phyloP scores from a whole-genome alignment of 2,329 filamentous ascomycete species.

The Colletotrichum sp. region DNA sequence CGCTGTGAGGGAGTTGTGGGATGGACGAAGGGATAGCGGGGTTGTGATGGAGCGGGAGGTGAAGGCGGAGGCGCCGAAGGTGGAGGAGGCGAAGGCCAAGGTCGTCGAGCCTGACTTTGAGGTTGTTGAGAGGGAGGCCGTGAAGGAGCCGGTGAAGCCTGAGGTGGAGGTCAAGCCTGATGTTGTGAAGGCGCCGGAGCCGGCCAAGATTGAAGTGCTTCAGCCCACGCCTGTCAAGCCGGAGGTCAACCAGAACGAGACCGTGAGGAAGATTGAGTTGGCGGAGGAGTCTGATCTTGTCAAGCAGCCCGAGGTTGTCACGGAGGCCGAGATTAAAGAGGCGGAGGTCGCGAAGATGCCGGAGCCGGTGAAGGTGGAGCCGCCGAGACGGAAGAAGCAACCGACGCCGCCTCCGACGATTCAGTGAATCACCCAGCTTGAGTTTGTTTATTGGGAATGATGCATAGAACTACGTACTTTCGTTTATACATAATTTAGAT shows the following conservation, averaged over 20 bases:
- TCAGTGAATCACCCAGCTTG: not conserved
- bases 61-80: not conserved
- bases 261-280: not conserved
- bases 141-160: not conserved
- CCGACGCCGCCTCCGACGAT: constrained; percentile 15
- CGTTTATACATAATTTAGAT: not conserved
- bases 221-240: not conserved
- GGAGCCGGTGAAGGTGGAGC: not conserved
- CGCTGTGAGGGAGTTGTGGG: constrained; percentile 52
- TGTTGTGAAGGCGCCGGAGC: not conserved
- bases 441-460: not conserved
- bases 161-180: not conserved
- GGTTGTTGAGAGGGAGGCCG: not conserved
- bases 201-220: not conserved
- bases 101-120: not conserved
- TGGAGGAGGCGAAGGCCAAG: not conserved
- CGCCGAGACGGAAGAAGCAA: not conserved
- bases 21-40: constrained; percentile 23
- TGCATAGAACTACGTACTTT: not conserved
- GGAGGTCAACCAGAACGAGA: not conserved
- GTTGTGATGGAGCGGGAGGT: not conserved
- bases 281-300: not conserved
- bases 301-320: not conserved
- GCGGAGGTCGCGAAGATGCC: not conserved
- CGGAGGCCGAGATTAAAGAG: not conserved